phyloP scores from a whole-genome alignment of 2,329 filamentous ascomycete genomes.

The Claviceps arundinis region DNA sequence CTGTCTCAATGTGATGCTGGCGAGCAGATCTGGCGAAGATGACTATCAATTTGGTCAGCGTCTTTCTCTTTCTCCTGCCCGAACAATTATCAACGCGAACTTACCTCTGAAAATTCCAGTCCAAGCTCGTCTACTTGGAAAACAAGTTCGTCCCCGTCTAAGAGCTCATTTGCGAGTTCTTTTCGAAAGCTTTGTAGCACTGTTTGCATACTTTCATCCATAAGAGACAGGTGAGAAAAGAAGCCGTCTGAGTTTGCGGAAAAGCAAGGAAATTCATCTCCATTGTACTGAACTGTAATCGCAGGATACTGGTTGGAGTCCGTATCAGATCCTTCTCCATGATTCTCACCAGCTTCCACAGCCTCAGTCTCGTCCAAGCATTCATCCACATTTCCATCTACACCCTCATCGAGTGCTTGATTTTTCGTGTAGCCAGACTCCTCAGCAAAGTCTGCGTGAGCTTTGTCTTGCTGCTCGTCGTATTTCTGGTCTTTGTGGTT shows the following conservation, averaged over 20 bases:
- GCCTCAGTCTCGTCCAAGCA: not conserved
- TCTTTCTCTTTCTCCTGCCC: not conserved
- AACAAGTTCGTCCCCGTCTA: conserved; percentile 33
- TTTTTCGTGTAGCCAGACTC: not conserved
- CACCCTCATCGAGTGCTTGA: conserved; percentile 1
- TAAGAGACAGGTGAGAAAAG: conserved; percentile 27
- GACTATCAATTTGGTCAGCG: conserved; percentile 21
- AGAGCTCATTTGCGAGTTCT: conserved; percentile 32
- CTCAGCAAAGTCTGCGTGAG: not conserved
- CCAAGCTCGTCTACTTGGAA: conserved; percentile 38
- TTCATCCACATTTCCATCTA: conserved; percentile 2
- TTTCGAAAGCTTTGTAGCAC: conserved; percentile 31
- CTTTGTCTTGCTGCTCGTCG: not conserved
- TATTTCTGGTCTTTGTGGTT: not conserved
- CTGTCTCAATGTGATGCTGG: conserved; percentile 25
- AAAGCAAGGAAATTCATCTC: conserved; percentile 29
- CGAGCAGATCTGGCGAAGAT: conserved; percentile 19
- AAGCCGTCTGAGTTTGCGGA: conserved; percentile 26
- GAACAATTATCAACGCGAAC: conserved; percentile 7
- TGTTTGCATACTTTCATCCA: conserved; percentile 30
- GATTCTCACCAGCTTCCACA: not conserved
- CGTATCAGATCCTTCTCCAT: conserved; percentile 3
- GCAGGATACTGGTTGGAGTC: conserved; percentile 16
- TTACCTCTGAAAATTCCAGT: conserved; percentile 38
- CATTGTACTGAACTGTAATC: conserved; percentile 30